Conservation (phyloP, 2,329 filamentous ascomycete genomes). For the Epichloe baconii region DNA sequence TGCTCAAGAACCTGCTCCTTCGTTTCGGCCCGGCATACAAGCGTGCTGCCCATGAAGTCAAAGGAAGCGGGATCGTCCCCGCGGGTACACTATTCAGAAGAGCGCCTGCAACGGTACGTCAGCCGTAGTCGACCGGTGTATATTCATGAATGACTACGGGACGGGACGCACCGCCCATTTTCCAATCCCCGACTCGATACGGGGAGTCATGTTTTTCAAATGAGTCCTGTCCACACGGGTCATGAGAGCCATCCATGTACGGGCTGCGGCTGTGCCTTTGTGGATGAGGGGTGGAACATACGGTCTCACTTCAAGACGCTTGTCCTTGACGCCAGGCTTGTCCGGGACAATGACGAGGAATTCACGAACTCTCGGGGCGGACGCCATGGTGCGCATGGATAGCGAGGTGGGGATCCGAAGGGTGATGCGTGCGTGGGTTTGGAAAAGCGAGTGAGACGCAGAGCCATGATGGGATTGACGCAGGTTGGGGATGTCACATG, state of each 20-base stretch:
- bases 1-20: constrained; percentile 56
- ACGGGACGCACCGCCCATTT: constrained; percentile 46
- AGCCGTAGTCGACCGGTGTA: neutral
- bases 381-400: constrained; percentile 16
- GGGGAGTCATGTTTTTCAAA: constrained; percentile 40
- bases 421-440: neutral
- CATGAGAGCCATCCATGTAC: neutral
- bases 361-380: constrained; percentile 33
- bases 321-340: constrained; percentile 43
- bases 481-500: neutral
- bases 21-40: constrained; percentile 53
- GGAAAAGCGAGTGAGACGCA: constrained; percentile 4
- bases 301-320: constrained; percentile 48
- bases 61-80: constrained; percentile 43
- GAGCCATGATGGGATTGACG: constrained; percentile 4
- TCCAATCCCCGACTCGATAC: constrained; percentile 39
- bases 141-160: neutral
- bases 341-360: constrained; percentile 61
- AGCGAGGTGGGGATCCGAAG: constrained; percentile 2
- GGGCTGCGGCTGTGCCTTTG: neutral
- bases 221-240: constrained; percentile 26
- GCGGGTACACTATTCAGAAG: constrained; percentile 52
- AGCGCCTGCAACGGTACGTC: constrained; percentile 38
- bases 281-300: constrained; percentile 22
- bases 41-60: constrained; percentile 61